Conservation (phyloP, 805 yeast genomes). For the Saccharomycopsis selenospora region DNA sequence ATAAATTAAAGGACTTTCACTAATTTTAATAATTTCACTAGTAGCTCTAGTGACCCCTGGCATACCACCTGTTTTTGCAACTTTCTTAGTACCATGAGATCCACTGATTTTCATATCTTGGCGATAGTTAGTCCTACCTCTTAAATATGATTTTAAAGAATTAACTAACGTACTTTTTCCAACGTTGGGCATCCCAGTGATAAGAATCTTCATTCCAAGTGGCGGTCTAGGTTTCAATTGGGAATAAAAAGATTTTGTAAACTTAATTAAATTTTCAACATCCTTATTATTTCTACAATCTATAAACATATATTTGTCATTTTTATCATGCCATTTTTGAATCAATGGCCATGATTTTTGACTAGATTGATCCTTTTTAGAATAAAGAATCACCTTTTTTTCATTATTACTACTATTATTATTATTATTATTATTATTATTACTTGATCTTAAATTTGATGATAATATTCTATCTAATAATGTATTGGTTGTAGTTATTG, state of each 20-base stretch:
- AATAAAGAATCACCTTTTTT: conserved; percentile 59
- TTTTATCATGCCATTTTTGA: conserved; percentile 41
- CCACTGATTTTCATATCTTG: conserved; percentile 21
- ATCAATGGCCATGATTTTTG: conserved; percentile 35
- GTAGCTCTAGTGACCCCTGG: conserved; percentile 88
- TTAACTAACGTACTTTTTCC: conserved; percentile 90
- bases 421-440: no score
- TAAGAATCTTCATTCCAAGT: conserved; percentile 65
- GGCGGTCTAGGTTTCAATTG: conserved; percentile 68
- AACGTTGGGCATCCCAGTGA: conserved; percentile 96
- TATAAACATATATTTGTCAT: conserved; percentile 44
- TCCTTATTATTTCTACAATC: conserved; percentile 50
- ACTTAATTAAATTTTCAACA: conserved; percentile 42
- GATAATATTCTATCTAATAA: conserved; percentile 69
- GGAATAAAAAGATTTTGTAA: conserved; percentile 39
- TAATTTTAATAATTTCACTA: conserved; percentile 64
- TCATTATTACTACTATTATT: conserved; percentile 27
- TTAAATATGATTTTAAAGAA: conserved; percentile 46
- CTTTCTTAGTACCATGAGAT: conserved; percentile 40
- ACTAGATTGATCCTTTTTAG: conserved; percentile 59
- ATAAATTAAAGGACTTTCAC: conserved; percentile 53
- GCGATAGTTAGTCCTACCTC: conserved; percentile 22
- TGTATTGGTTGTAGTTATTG: conserved; percentile 72
- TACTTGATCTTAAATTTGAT: no score
- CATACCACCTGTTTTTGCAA: conserved; percentile 75